Evolutionary conservation across 108 stramenopile genomes (phyloP), one percentile per base, ranked within the genome.

Genomic region (Skeletonema grethae): DNA sequence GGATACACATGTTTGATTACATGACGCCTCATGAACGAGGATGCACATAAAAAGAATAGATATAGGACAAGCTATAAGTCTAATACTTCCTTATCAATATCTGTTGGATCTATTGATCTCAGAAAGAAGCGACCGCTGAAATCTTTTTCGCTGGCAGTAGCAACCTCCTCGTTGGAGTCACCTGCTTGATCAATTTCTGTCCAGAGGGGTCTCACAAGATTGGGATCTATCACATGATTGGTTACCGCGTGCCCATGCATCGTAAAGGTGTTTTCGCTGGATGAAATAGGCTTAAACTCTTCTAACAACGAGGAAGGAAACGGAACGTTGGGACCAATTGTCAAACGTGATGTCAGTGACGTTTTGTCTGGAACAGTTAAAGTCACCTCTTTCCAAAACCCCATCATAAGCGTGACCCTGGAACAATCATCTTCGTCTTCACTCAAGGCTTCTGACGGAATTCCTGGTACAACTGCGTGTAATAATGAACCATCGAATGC

Each of bases 401-500:
- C 86, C 43, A 86, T 48, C 86, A 87, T 87, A 10, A 85, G 67
- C 10, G 87, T 88, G 36, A 87, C 80, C 20, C 87, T 65, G 20
- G 15, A 22, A 15, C 34, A 24, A 56, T 64, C 8, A 57, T 22
- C 65, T 8, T 56, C 22, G 35, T 77, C 76, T 48, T 55, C 38
- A 20, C 57, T 38, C 46, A 24, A 53, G 16, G 24, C 57, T 20
- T 48, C 11, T 32, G 55, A 10, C 57, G 64, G 75, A 22, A 78
- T 71, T 18, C 87, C 87, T 13, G 87, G 87, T 8, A 88, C 46
- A 10, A 88, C 87, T 4, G 86, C 86, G 60, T 88, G 87, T 46
- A 88, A 57, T 36, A 87, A 60, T 10, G 74, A 76, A 13, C 87
- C 87, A 18, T 85, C 77, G 30, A 87, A 87, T 39, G 80, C 78